Evolutionary conservation across 352 stramenopile species (phyloP).

Genomic region (Phytopythium mirpurense): DNA sequence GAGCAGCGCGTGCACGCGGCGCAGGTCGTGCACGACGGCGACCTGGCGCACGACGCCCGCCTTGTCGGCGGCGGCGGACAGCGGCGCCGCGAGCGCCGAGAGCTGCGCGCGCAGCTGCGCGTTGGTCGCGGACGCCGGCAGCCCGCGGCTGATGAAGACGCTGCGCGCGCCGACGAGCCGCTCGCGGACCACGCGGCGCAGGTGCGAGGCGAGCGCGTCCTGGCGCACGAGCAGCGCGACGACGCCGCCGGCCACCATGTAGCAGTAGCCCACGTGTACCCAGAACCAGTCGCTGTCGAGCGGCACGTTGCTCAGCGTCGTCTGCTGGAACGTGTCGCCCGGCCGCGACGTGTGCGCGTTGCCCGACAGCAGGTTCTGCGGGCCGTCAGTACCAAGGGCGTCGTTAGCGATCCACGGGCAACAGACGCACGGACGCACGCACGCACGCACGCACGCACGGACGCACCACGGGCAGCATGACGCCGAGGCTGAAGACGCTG

Average conservation of each 20-base stretch:
- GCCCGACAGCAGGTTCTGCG: conserved; percentile 67
- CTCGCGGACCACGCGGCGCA: conserved; percentile 44
- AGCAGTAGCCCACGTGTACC: conserved; percentile 73
- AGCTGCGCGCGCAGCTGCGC: conserved; percentile 30
- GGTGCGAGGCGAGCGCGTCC: conserved; percentile 35
- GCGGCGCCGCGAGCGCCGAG: conserved; percentile 20
- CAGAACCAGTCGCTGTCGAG: conserved; percentile 77
- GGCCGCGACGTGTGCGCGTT: conserved; percentile 25
- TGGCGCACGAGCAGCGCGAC: conserved; percentile 48
- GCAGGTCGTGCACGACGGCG: conserved; percentile 57
- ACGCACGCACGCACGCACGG: not conserved
- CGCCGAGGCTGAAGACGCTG: conserved; percentile 57
- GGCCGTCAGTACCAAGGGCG: not conserved
- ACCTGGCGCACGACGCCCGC: conserved; percentile 46
- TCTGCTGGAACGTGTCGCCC: conserved; percentile 58
- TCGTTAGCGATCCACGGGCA: not conserved
- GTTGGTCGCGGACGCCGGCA: conserved; percentile 44
- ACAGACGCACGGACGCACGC: not conserved
- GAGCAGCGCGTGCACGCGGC: conserved; percentile 51
- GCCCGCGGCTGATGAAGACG: conserved; percentile 59
- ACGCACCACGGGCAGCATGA: conserved; percentile 73
- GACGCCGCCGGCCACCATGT: conserved; percentile 51
- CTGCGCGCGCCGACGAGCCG: conserved; percentile 63
- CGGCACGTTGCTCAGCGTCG: conserved; percentile 80
- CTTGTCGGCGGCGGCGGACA: conserved; percentile 18